phyloP scores from a whole-genome alignment of 345 rosid genomes.

The Brassica juncea region DNA sequence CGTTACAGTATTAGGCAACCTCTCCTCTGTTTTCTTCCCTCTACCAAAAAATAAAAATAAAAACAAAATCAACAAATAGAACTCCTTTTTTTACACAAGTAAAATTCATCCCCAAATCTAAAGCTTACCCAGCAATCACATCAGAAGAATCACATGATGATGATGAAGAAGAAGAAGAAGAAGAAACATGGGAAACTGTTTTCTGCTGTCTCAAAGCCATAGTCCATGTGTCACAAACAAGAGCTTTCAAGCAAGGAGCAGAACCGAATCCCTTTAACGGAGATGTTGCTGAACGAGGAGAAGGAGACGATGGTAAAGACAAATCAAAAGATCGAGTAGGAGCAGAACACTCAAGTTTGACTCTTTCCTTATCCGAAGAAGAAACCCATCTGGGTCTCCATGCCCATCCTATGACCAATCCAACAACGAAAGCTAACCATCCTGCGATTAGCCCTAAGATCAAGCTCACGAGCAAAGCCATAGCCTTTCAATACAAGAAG shows the following conservation, averaged over 20 bases:
- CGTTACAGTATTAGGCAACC: constrained; percentile 48
- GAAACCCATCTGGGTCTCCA: constrained; percentile 71
- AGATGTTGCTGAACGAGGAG: constrained; percentile 36
- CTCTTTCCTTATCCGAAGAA: constrained; percentile 2
- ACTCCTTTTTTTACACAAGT: not conserved
- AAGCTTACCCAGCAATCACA: constrained; percentile 29
- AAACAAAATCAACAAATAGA: constrained; percentile 22
- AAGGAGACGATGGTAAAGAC: constrained; percentile 36
- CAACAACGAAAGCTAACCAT: constrained; percentile 61
- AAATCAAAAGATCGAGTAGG: constrained; percentile 45
- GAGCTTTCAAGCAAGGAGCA: constrained; percentile 48
- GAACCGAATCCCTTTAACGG: constrained; percentile 49
- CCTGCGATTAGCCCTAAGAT: constrained; percentile 39
- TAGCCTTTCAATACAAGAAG: not conserved
- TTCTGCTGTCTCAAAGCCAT: constrained; percentile 35
- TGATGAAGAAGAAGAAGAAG: constrained; percentile 31
- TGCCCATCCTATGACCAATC: constrained; percentile 60
- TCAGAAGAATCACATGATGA: constrained; percentile 30
- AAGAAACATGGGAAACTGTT: constrained; percentile 31
- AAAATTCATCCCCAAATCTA: not conserved
- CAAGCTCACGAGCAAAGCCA: constrained; percentile 41
- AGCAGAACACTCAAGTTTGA: constrained; percentile 34
- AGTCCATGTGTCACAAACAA: constrained; percentile 38
- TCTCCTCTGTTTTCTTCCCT: constrained; percentile 41
- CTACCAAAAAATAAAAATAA: constrained; percentile 29